A percentile compares a stretch with the other conserved stretches of the same genome.
Conservation (phyloP, 768 basidiomycete species). For the Peribolospora baueri region DNA sequence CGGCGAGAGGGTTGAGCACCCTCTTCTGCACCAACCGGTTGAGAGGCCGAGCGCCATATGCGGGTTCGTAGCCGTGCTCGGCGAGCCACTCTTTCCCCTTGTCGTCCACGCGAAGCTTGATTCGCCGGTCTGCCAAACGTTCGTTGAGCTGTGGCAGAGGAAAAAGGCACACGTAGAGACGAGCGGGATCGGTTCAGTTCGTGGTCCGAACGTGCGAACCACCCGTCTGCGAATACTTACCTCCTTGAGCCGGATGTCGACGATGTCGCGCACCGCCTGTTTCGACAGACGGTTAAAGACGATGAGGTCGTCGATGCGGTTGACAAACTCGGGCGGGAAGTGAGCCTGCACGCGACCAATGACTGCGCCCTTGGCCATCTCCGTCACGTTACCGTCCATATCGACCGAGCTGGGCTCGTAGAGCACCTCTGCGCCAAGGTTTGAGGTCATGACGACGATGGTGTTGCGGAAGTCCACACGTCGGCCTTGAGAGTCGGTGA, state of each 20-base stretch:
- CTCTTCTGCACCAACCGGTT: too few species aligned
- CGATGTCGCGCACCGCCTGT: conserved; percentile 53
- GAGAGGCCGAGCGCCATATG: too few species aligned
- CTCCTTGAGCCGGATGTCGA: conserved; percentile 67
- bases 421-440: conserved; percentile 21
- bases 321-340: conserved; percentile 24
- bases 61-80: too few species aligned
- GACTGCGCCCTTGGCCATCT: conserved; percentile 17
- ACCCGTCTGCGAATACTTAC: conserved; percentile 18
- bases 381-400: neutral
- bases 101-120: too few species aligned
- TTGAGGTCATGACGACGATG: conserved; percentile 19
- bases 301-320: conserved; percentile 19
- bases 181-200: too few species aligned
- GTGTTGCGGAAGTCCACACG: conserved; percentile 22
- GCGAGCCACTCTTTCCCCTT: too few species aligned
- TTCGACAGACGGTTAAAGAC: conserved; percentile 53
- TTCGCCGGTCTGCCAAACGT: too few species aligned
- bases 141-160: too few species aligned
- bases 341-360: conserved; percentile 19
- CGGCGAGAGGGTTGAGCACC: too few species aligned
- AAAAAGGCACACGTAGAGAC: too few species aligned
- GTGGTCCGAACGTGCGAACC: too few species aligned
- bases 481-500: conserved; percentile 23
- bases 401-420: conserved; percentile 15